phyloP scores from a whole-genome alignment of 306 rosid species.

The Begonia peltatifolia region DNA sequence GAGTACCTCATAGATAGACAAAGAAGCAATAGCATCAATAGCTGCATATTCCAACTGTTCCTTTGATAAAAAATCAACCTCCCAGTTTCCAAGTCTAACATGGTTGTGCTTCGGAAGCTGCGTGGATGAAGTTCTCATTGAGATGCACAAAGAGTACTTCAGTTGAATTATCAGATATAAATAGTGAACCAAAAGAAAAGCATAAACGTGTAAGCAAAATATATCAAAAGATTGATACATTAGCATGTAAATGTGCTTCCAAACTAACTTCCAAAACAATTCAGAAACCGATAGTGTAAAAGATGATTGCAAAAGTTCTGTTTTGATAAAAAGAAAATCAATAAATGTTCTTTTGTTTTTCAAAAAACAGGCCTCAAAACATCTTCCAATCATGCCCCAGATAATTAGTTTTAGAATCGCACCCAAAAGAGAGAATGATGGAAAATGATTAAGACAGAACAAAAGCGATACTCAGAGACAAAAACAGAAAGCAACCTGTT shows the following conservation, averaged over 20 bases:
- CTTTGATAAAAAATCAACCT: constrained; percentile 38
- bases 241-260: not conserved
- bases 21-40: constrained; percentile 75
- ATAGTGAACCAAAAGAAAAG: not conserved
- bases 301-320: not conserved
- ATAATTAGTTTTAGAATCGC: no score
- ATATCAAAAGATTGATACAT: not conserved
- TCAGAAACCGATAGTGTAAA: not conserved
- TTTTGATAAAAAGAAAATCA: no score
- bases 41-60: constrained; percentile 78
- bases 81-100: constrained; percentile 80
- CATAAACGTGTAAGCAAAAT: no score
- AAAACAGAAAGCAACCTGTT: constrained; percentile 34
- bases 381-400: no score
- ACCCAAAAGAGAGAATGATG: no score
- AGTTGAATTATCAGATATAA: not conserved
- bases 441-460: not conserved
- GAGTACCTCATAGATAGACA: constrained; percentile 68
- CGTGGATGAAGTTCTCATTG: not conserved
- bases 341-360: no score
- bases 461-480: not conserved
- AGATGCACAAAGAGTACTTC: not conserved
- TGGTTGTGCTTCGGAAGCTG: constrained; percentile 63
- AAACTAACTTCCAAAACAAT: not conserved
- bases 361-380: no score